Percentiles rank a stretch among this genome's conserved stretches.
phyloP scores from a whole-genome alignment of 164 flowering plant genomes.

The Nymphaea thermarum region DNA sequence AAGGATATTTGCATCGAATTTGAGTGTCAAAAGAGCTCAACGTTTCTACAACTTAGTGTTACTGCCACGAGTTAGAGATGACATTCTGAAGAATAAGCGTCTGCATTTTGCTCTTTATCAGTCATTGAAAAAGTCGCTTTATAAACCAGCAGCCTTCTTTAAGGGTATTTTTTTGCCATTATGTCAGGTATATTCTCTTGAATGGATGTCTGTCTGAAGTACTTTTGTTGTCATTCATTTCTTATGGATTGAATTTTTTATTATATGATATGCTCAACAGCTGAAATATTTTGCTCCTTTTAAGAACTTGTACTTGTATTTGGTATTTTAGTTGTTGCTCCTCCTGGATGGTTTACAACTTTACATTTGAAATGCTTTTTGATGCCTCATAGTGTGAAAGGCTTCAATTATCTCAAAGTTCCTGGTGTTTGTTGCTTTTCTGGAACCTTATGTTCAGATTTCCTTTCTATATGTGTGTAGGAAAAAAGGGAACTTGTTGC shows the following conservation, averaged over 20 bases:
- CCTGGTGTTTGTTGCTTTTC: too few species aligned
- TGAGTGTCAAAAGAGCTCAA: constrained; percentile 59
- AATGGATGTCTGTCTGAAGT: background rate
- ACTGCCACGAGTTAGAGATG: constrained; percentile 82
- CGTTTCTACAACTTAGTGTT: constrained; percentile 80
- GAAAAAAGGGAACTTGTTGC: too few species aligned
- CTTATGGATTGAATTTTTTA: background rate
- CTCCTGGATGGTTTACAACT: too few species aligned
- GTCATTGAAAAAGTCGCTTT: constrained; percentile 73
- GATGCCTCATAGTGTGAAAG: too few species aligned
- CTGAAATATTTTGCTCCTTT: too few species aligned
- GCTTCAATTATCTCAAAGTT: too few species aligned
- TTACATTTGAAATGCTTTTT: too few species aligned
- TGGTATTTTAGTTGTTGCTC: too few species aligned
- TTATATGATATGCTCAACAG: too few species aligned
- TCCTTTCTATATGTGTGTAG: too few species aligned
- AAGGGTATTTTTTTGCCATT: constrained; percentile 84
- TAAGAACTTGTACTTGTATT: too few species aligned
- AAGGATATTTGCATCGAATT: constrained; percentile 79
- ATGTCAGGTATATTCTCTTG: constrained; percentile 52
- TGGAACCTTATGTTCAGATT: too few species aligned
- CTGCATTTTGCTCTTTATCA: constrained; percentile 83
- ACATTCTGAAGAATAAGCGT: constrained; percentile 66
- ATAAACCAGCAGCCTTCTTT: constrained; percentile 86
- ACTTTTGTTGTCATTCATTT: background rate